phyloP scores from a whole-genome alignment of 495 filamentous ascomycete species.

The Penicillium robsamsonii region DNA sequence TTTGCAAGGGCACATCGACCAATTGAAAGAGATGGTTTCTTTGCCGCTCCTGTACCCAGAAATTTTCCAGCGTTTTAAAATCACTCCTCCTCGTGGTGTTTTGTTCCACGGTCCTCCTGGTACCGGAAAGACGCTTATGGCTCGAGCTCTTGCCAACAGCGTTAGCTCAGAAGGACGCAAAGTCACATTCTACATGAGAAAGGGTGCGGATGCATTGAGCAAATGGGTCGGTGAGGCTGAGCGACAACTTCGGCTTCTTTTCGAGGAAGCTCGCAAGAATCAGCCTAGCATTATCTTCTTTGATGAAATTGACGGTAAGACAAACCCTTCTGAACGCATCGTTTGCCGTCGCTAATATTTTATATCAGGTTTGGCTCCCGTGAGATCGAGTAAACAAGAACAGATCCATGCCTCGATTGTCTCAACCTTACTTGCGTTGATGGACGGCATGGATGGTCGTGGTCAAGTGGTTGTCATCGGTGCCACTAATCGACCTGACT shows the following conservation, averaged over 20 bases:
- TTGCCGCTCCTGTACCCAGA: slow-evolving; percentile 92
- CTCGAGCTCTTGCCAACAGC: slow-evolving; percentile 82
- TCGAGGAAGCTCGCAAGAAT: slow-evolving; percentile 91
- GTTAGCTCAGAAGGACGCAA: slow-evolving; percentile 80
- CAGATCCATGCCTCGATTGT: slow-evolving; percentile 99
- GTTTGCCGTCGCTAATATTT: slow-evolving; percentile 20
- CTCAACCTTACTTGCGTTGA: slow-evolving; percentile 87
- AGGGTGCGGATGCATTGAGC: slow-evolving; percentile 92
- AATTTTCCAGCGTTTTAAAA: slow-evolving; percentile 86
- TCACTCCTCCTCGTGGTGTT: slow-evolving; percentile 90
- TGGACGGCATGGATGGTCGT: slow-evolving; percentile 99
- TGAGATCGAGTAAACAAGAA: slow-evolving; percentile 94
- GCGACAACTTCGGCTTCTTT: slow-evolving; percentile 84
- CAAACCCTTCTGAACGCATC: not conserved
- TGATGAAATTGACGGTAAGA: slow-evolving; percentile 90
- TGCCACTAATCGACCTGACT: slow-evolving; percentile 96
- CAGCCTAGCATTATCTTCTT: slow-evolving; percentile 99
- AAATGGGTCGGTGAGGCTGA: slow-evolving; percentile 99
- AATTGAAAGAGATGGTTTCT: slow-evolving; percentile 97
- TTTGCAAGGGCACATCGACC: slow-evolving; percentile 85
- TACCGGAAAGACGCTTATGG: slow-evolving; percentile 94
- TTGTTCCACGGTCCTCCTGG: slow-evolving; percentile 96
- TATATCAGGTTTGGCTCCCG: slow-evolving; percentile 69
- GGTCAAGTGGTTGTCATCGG: slow-evolving; percentile 98
- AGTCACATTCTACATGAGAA: slow-evolving; percentile 98